A percentile compares a stretch with the other conserved stretches of the same genome.
phyloP scores from a whole-genome alignment of 345 rosid genomes.

The Gossypium anomalum region DNA sequence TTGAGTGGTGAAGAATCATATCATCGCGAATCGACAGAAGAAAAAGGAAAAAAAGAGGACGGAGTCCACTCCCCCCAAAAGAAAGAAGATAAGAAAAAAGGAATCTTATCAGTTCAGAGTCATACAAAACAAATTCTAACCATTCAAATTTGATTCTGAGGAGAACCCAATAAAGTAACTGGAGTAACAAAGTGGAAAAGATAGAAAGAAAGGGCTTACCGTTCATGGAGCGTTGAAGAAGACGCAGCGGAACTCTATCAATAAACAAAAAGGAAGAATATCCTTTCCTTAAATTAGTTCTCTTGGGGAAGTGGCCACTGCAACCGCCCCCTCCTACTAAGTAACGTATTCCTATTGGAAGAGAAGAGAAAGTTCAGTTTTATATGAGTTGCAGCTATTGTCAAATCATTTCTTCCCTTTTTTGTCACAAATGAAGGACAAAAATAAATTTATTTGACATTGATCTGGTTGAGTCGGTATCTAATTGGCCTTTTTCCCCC shows the following conservation, averaged over 20 bases:
- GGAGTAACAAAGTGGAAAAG: background rate
- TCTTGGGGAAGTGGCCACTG: background rate
- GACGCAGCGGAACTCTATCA: background rate
- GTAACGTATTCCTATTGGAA: background rate
- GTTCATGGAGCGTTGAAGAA: slow-evolving; percentile 12
- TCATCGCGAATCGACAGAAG: background rate
- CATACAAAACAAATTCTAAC: background rate
- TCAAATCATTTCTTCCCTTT: background rate
- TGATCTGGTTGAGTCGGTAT: background rate
- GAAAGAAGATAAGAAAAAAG: background rate
- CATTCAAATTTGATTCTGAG: background rate
- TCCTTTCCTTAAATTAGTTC: background rate
- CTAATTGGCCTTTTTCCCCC: background rate
- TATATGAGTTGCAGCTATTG: background rate
- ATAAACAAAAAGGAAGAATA: background rate
- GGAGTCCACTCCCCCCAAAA: background rate
- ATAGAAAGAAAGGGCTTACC: slow-evolving; percentile 10
- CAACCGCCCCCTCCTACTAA: background rate
- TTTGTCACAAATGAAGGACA: background rate
- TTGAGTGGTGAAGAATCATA: background rate
- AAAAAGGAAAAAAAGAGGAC: background rate
- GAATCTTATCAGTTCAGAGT: background rate
- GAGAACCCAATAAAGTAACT: background rate
- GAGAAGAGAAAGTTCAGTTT: background rate
- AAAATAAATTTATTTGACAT: background rate